Evolutionary conservation across 306 rosid genomes (phyloP).

Genomic region (Malus fusca): DNA sequence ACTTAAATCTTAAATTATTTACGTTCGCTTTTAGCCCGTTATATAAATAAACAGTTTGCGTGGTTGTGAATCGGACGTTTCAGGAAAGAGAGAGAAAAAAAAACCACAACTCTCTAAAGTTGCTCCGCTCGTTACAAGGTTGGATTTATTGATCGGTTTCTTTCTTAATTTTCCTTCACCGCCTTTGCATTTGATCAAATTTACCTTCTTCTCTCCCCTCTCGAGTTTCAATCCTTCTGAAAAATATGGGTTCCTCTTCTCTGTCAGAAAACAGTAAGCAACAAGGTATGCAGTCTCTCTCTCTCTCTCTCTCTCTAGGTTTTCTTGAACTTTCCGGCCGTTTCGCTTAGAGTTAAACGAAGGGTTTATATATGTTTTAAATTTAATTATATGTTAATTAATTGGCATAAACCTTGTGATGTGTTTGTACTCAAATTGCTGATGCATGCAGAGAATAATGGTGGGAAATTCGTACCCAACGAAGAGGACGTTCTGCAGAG

Average conservation of each 20-base stretch:
- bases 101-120: background rate
- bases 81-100: background rate
- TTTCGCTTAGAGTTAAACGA: background rate
- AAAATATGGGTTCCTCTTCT: conserved; percentile 15
- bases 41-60: background rate
- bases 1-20: background rate
- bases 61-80: background rate
- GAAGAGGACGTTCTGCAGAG: conserved; percentile 51
- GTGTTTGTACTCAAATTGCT: too few species aligned
- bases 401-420: background rate
- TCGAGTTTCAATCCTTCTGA: background rate
- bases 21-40: background rate
- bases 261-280: background rate
- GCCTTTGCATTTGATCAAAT: background rate
- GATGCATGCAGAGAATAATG: background rate
- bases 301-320: background rate
- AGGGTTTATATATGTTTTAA: background rate
- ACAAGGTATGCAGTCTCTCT: background rate
- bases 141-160: background rate
- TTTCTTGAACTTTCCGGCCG: background rate
- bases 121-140: background rate
- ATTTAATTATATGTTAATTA: background rate
- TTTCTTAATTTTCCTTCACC: background rate
- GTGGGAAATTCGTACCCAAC: conserved; percentile 14
- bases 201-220: background rate